Conservation (phyloP, 371 early-diverging fungal species). For the Parasitella parasitica region DNA sequence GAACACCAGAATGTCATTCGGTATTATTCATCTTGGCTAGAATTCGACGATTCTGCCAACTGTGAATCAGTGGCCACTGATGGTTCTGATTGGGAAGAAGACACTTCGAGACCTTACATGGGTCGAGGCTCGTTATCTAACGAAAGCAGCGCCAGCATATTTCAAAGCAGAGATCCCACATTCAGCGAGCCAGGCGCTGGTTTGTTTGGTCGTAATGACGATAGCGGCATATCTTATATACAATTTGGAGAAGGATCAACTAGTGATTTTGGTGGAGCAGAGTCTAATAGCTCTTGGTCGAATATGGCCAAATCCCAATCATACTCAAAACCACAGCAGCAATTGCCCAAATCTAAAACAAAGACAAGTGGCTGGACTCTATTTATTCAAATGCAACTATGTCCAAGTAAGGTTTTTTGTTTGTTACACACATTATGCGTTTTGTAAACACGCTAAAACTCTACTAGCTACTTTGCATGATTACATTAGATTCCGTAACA, state of each 20-base stretch:
- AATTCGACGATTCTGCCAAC: conserved; percentile 39
- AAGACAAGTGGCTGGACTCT: conserved; percentile 52
- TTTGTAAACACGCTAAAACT: neutral
- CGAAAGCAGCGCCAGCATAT: neutral
- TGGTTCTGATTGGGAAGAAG: conserved; percentile 9
- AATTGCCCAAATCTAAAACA: neutral
- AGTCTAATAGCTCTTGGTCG: neutral
- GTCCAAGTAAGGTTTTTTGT: conserved; percentile 55
- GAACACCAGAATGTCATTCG: conserved; percentile 91
- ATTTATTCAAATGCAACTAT: conserved; percentile 88
- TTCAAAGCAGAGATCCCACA: conserved; percentile 22
- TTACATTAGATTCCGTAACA: conserved; percentile 42
- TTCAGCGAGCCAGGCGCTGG: neutral
- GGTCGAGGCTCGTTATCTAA: neutral
- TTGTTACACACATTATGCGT: neutral
- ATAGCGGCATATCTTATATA: conserved; percentile 20
- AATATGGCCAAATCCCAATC: neutral
- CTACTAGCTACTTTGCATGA: conserved; percentile 44
- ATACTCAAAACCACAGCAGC: neutral
- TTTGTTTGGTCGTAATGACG: neutral
- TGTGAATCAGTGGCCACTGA: neutral
- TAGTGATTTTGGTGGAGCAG: neutral
- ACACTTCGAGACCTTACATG: neutral
- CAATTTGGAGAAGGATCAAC: conserved; percentile 12
- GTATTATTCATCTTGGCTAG: conserved; percentile 94